Evolutionary conservation across 768 basidiomycete genomes (phyloP).

Genomic region (Leccinum rimulosum): DNA sequence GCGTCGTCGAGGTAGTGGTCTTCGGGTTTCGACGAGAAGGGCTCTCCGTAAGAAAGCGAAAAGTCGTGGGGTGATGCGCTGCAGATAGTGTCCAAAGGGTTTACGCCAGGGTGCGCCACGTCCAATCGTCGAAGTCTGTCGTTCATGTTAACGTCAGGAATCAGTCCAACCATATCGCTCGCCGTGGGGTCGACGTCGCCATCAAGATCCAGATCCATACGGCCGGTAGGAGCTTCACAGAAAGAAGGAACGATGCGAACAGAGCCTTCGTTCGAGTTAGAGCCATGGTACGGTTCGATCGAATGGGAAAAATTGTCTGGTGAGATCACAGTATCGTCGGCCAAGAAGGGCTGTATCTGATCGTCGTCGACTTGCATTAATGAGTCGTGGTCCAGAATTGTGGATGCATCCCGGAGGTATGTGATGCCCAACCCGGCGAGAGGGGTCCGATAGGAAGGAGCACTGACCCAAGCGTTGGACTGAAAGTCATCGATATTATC

Average conservation of each 20-base stretch:
- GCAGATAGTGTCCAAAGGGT: slow-evolving; percentile 40
- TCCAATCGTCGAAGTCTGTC: slow-evolving; percentile 19
- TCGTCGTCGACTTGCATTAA: slow-evolving; percentile 10
- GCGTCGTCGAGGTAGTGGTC: not conserved
- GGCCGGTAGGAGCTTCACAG: not conserved
- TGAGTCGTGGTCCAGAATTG: not conserved
- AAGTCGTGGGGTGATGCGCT: not conserved
- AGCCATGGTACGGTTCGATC: not conserved
- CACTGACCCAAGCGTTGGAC: slow-evolving; percentile 28
- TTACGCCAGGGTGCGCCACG: slow-evolving; percentile 29
- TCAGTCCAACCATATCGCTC: slow-evolving; percentile 21
- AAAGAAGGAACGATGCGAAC: not conserved
- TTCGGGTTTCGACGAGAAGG: not conserved
- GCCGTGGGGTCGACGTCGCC: slow-evolving; percentile 9
- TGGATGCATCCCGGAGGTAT: slow-evolving; percentile 2
- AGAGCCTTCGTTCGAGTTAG: not conserved
- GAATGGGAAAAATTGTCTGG: not conserved
- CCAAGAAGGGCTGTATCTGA: not conserved
- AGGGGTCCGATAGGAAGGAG: slow-evolving; percentile 7
- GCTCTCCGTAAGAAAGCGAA: not conserved
- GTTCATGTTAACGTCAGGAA: slow-evolving; percentile 38
- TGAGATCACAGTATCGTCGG: not conserved
- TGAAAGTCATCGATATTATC: slow-evolving; percentile 25
- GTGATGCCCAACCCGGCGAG: slow-evolving; percentile 31
- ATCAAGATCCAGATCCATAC: slow-evolving; percentile 6